Percentiles rank a stretch among this genome's conserved stretches.
phyloP scores from a whole-genome alignment of 257 asterid genomes.

The Fraxinus americana region DNA sequence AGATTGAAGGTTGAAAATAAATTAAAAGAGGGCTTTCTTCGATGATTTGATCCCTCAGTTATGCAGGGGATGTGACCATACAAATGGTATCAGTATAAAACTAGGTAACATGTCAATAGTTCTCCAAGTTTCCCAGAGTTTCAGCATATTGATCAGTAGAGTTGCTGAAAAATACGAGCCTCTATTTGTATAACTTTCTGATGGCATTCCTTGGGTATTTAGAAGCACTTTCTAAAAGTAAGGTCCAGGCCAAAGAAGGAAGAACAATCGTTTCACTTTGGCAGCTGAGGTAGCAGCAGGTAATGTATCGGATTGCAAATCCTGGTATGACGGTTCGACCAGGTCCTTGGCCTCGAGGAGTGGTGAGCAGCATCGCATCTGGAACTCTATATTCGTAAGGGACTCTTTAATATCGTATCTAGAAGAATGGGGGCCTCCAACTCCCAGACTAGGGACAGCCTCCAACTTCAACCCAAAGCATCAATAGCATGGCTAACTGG shows the following conservation, averaged over 20 bases:
- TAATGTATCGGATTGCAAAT: background rate
- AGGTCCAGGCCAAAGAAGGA: background rate
- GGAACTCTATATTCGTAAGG: background rate
- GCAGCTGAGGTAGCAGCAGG: background rate
- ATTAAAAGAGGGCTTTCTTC: background rate
- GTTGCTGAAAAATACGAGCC: background rate
- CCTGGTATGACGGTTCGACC: background rate
- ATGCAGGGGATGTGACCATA: background rate
- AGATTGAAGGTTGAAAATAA: background rate
- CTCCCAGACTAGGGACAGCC: no score
- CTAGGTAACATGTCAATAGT: background rate
- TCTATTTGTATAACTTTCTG: background rate
- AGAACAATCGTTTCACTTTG: background rate
- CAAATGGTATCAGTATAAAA: constrained; percentile 4
- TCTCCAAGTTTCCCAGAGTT: background rate
- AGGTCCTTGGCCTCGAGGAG: background rate
- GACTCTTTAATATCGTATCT: background rate
- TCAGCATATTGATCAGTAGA: background rate
- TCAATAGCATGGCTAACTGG: background rate
- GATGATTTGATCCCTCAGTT: background rate
- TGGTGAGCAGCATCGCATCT: background rate
- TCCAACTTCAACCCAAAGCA: background rate
- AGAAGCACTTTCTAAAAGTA: background rate
- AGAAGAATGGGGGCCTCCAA: background rate
- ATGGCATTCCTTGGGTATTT: background rate